These are phyloP conservation scores for Firmiana major DNA, from an alignment of 345 rosid genomes.

Conservation along the genomic window DNA sequence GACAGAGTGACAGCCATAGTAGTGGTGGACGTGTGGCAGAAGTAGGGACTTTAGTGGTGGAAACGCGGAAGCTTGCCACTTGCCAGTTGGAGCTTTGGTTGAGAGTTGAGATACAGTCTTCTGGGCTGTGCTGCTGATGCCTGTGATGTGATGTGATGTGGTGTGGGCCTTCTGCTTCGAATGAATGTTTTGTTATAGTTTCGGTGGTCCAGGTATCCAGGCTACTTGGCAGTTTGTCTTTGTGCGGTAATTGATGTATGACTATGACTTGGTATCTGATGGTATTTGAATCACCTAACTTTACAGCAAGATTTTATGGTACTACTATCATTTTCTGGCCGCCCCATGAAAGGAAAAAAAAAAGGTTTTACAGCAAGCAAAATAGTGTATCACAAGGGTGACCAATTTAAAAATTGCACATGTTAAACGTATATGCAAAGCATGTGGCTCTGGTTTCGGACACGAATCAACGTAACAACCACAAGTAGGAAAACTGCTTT, in stretches of 20 bases:
- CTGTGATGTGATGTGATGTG: not conserved
- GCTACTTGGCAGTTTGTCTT: not conserved
- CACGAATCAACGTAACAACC: no score
- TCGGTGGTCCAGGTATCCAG: not conserved
- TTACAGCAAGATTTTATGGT: not conserved
- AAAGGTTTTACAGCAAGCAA: not conserved
- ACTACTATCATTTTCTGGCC: not conserved
- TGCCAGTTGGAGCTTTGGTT: not conserved
- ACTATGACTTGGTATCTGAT: not conserved
- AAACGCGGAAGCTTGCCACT: slow-evolving; percentile 13
- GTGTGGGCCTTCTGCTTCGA: not conserved
- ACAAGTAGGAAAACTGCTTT: no score
- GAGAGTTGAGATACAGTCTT: no score
- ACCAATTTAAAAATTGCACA: not conserved
- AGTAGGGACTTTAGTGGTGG: not conserved
- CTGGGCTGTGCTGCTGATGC: no score
- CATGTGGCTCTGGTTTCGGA: not conserved
- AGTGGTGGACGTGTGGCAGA: not conserved
- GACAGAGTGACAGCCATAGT: not conserved
- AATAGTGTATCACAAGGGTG: not conserved
- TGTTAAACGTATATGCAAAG: no score
- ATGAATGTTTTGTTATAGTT: not conserved
- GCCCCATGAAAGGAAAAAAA: not conserved
- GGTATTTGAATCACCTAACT: not conserved
- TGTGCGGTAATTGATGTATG: not conserved